Percentiles rank a stretch among this genome's conserved stretches.
Evolutionary conservation across 2,329 filamentous ascomycete genomes (phyloP).

Genomic region (Domatiomyces globalis): DNA sequence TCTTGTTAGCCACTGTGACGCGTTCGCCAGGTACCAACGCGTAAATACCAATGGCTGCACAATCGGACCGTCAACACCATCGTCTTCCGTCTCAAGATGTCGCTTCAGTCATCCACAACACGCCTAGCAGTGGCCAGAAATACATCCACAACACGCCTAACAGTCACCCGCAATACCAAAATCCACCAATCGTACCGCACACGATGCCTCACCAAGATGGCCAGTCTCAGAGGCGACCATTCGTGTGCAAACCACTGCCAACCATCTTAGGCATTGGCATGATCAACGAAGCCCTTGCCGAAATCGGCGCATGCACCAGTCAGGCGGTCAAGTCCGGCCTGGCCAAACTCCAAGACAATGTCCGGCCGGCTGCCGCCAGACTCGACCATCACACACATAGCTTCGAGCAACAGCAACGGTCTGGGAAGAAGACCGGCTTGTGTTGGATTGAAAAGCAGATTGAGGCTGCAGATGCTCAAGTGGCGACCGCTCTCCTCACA

Average conservation of each 20-base stretch:
- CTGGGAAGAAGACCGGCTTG: background rate
- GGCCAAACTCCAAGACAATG: background rate
- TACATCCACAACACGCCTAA: background rate
- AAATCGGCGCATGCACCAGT: background rate
- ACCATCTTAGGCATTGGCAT: background rate
- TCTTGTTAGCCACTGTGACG: no score
- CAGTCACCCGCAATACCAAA: background rate
- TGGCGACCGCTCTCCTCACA: background rate
- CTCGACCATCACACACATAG: background rate
- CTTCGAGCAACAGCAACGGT: background rate
- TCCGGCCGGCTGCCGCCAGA: background rate
- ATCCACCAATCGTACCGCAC: background rate
- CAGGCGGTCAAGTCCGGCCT: background rate
- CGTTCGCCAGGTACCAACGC: background rate
- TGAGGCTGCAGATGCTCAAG: background rate
- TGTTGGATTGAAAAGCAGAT: background rate
- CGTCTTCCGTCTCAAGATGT: background rate
- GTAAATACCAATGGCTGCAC: background rate
- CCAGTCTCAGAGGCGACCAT: background rate
- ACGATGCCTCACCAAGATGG: background rate
- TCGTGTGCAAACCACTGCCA: background rate
- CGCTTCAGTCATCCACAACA: background rate
- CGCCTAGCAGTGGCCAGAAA: no score
- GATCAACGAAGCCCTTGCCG: background rate
- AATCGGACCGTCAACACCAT: background rate